A percentile compares a stretch with the other conserved stretches of the same genome.
phyloP scores from a whole-genome alignment of 768 basidiomycete genomes.

The Suillus lakei region DNA sequence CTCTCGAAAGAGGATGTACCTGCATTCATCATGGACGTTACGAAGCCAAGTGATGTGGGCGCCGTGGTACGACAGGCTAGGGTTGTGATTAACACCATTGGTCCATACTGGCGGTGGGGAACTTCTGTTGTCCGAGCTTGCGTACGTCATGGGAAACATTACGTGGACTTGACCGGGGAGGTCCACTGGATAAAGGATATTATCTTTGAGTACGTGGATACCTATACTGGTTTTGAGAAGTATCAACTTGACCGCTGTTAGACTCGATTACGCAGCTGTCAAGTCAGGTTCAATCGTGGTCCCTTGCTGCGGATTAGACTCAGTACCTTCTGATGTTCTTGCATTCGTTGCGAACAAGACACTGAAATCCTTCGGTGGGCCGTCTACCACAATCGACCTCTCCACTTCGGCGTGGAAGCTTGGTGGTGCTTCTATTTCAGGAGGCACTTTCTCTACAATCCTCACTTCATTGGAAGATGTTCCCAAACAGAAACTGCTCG shows the following conservation, averaged over 20 bases:
- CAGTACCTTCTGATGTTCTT: conserved; percentile 73
- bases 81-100: conserved; percentile 79
- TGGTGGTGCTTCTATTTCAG: conserved; percentile 40
- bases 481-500: conserved; percentile 33
- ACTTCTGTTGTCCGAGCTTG: conserved; percentile 83
- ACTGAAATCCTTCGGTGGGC: conserved; percentile 52
- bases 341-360: conserved; percentile 73
- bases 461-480: conserved; percentile 37
- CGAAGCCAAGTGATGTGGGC: conserved; percentile 56
- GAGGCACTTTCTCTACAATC: conserved; percentile 42
- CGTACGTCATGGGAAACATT: conserved; percentile 74
- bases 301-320: conserved; percentile 80
- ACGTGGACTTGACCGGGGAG: conserved; percentile 87
- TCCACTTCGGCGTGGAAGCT: conserved; percentile 57
- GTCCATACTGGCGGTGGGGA: conserved; percentile 76
- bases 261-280: conserved; percentile 73
- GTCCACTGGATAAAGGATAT: conserved; percentile 66
- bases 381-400: conserved; percentile 46
- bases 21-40: conserved; percentile 63
- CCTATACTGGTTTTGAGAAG: conserved; percentile 9
- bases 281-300: conserved; percentile 77
- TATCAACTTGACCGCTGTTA: conserved; percentile 34
- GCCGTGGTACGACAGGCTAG: conserved; percentile 56
- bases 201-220: conserved; percentile 53
- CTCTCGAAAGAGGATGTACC: conserved; percentile 46